Evolutionary conservation across 345 rosid species (phyloP).

Genomic region (Citropsis articulata): DNA sequence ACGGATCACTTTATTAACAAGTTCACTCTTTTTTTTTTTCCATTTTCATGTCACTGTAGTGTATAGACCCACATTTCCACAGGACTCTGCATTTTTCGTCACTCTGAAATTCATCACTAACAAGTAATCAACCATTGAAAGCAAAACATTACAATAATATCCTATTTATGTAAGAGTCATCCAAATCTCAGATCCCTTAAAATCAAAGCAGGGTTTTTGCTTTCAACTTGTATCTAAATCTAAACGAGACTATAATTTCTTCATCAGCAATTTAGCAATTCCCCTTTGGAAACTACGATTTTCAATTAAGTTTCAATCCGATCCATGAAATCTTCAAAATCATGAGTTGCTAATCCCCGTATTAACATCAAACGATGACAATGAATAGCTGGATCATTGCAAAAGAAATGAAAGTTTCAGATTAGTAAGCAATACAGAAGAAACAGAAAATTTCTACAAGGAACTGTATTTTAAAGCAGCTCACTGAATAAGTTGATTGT

Average conservation of each 20-base stretch:
- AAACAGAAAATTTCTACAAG: background rate
- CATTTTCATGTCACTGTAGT: background rate
- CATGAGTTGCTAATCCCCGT: background rate
- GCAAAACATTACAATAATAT: background rate
- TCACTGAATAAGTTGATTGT: constrained; percentile 26
- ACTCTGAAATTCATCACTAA: too few species aligned
- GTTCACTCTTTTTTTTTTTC: background rate
- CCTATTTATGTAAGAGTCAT: background rate
- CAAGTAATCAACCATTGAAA: background rate
- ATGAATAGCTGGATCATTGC: too few species aligned
- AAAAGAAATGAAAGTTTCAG: too few species aligned
- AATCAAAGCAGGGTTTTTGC: background rate
- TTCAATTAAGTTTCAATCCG: background rate
- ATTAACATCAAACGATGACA: background rate
- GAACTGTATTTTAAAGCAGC: background rate
- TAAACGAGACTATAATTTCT: background rate
- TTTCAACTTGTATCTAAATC: background rate
- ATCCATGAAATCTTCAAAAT: background rate
- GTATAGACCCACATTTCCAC: background rate
- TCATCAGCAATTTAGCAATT: background rate
- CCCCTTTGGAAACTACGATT: background rate
- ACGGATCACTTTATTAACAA: background rate
- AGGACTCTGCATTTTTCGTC: background rate
- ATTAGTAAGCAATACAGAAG: too few species aligned
- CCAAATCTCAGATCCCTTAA: background rate